Evolutionary conservation across 768 basidiomycete species (phyloP), one percentile per base, ranked within the genome.

Genomic region (Suillus plorans): DNA sequence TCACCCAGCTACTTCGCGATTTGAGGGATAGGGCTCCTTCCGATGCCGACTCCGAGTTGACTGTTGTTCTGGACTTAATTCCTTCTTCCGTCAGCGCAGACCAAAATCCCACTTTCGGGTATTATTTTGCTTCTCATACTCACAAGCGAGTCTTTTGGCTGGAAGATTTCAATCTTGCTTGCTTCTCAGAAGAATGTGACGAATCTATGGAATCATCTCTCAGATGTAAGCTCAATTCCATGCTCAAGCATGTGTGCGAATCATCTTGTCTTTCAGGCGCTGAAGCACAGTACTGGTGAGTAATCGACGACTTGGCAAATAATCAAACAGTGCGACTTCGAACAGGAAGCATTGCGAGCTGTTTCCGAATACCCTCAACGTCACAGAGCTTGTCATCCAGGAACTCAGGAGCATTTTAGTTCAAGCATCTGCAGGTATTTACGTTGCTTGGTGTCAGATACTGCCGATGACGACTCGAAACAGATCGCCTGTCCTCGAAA

Each of bases 71-170:
- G 56, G 64, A 69, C 34, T 65, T 61, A 28, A 2, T 5, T 34
- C 65, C 57, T 4, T 36, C n/a, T 18, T 25, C 20, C n/a, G 44
- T n/a, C 5, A 6, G 20, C 12, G 5, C 53, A 55, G 53, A 55
- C 31, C 20, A 55, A 13, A 55, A 10, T 36, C 53, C 31, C 12
- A 36, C 12, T 5, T 55, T 55, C 1, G 53, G 36, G 1, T 75
- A 75, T 63, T 75, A 75, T 59, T 71, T 73, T 42, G 70, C 70
- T 18, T 75, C 74, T 36, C 75, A 75, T 50, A 47, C 7, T 1
- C 70, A 77, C 52, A 71, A 71, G 44, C 63, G 71, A 16, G 56
- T 75, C 25, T 77, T 77, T 65, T 75, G 74, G 74, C 67, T 74
- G 13, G 66, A 76, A 47, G 71, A 61, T 14, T 69, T 69, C 49